phyloP scores from a whole-genome alignment of 441 rosid genomes.

The Syzygium malaccense region DNA sequence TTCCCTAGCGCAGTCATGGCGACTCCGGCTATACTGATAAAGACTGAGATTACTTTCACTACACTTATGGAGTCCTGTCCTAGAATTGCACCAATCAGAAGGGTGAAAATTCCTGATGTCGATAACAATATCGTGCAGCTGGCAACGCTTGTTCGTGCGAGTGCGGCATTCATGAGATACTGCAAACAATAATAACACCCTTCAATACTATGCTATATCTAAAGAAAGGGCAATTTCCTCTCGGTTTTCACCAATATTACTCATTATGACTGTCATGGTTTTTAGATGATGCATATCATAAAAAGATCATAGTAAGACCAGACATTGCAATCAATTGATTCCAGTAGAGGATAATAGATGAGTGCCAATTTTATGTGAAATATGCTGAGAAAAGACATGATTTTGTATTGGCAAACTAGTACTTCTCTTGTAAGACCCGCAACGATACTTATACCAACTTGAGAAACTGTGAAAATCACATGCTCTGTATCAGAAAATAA shows the following conservation, averaged over 20 bases:
- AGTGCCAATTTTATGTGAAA: not conserved
- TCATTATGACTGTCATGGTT: not conserved
- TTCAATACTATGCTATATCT: not conserved
- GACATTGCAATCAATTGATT: not conserved
- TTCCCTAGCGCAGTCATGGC: slow-evolving; percentile 35
- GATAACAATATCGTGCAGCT: slow-evolving; percentile 29
- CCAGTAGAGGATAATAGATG: not conserved
- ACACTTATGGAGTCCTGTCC: slow-evolving; percentile 32
- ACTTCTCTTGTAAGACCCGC: not conserved
- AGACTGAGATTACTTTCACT: slow-evolving; percentile 27
- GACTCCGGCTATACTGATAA: slow-evolving; percentile 39
- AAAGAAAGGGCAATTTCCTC: not conserved
- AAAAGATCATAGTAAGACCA: not conserved
- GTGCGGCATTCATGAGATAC: slow-evolving; percentile 38
- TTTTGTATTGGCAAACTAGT: not conserved
- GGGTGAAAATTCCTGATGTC: slow-evolving; percentile 42
- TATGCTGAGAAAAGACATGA: not conserved
- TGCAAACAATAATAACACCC: slow-evolving; percentile 3
- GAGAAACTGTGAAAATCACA: not conserved
- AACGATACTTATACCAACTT: not conserved
- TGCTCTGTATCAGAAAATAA: not conserved
- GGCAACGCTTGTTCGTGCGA: slow-evolving; percentile 36
- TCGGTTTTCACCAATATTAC: not conserved
- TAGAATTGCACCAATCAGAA: slow-evolving; percentile 30
- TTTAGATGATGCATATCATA: not conserved